Evolutionary conservation across 2,329 filamentous ascomycete genomes (phyloP).

Genomic region (Cladosporium velox): DNA sequence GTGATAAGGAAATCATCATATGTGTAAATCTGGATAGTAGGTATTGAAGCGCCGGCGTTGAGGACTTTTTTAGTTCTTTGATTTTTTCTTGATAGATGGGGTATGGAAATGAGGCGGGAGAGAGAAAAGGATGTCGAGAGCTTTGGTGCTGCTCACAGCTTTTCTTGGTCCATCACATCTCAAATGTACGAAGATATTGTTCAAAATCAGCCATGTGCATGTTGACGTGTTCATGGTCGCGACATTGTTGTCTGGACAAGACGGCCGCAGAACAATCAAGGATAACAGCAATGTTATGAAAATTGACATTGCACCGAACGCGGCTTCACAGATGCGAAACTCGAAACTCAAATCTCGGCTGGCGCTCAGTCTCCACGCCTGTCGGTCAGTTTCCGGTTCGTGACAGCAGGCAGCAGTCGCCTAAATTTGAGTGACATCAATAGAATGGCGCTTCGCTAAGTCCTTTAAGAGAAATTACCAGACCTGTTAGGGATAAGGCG

Average conservation of each 20-base stretch:
- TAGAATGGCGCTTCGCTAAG: not conserved
- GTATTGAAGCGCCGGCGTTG: slow-evolving; percentile 9
- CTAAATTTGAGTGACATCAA: not conserved
- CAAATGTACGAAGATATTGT: not conserved
- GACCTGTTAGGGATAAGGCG: not conserved
- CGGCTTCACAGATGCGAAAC: not conserved
- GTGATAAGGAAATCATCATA: not conserved
- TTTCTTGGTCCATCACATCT: not conserved
- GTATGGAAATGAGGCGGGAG: not conserved
- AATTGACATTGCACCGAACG: not conserved
- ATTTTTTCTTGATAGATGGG: not conserved
- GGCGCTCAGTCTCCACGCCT: not conserved
- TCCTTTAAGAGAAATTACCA: not conserved
- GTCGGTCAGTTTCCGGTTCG: not conserved
- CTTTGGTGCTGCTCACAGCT: not conserved
- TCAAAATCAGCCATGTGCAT: not conserved
- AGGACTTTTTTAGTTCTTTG: not conserved
- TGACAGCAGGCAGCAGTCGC: not conserved
- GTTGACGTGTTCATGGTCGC: not conserved
- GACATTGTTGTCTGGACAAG: not conserved
- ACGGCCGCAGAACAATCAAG: not conserved
- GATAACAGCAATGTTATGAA: too few relatives aligned
- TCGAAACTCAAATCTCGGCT: not conserved
- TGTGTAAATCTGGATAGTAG: slow-evolving; percentile 8
- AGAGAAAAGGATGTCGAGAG: not conserved